phyloP scores from a whole-genome alignment of 495 filamentous ascomycete genomes.

The Ascodesmis nigricans region DNA sequence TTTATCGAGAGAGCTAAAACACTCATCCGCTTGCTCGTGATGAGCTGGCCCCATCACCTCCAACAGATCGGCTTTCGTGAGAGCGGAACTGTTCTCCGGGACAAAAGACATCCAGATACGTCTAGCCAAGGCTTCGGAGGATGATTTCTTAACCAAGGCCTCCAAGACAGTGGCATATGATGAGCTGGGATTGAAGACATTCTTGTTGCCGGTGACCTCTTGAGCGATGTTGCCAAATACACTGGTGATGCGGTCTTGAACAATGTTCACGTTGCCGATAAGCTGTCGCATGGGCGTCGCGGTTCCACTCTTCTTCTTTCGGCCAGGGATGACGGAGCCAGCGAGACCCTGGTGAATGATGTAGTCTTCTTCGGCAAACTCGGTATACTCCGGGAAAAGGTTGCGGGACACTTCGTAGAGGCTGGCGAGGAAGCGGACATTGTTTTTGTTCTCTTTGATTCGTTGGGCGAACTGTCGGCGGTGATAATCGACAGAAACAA shows the following conservation, averaged over 20 bases:
- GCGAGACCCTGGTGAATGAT: conserved; percentile 62
- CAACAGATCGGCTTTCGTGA: conserved; percentile 58
- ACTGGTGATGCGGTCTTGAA: conserved; percentile 78
- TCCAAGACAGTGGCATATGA: conserved; percentile 74
- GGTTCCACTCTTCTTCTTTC: conserved; percentile 33
- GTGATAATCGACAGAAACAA: conserved; percentile 89
- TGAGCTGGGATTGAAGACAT: conserved; percentile 75
- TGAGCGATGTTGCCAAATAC: conserved; percentile 85
- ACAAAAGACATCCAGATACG: conserved; percentile 98
- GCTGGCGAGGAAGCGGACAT: conserved; percentile 52
- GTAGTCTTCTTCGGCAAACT: conserved; percentile 80
- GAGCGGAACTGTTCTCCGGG: conserved; percentile 58
- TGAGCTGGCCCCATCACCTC: conserved; percentile 66
- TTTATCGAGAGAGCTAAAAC: conserved; percentile 54
- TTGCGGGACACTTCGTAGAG: conserved; percentile 74
- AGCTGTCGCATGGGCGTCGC: conserved; percentile 58
- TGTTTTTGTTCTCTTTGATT: conserved; percentile 74
- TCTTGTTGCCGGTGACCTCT: conserved; percentile 71
- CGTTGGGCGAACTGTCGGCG: conserved; percentile 72
- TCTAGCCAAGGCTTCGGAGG: conserved; percentile 68
- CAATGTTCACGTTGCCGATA: conserved; percentile 48
- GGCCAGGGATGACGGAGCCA: conserved; percentile 20
- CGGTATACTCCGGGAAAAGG: conserved; percentile 72
- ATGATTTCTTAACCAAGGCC: conserved; percentile 60
- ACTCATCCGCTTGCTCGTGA: conserved; percentile 55